Percentiles rank a stretch among this genome's conserved stretches.
phyloP scores from a whole-genome alignment of 441 rosid genomes.

The Pelargonium australe region DNA sequence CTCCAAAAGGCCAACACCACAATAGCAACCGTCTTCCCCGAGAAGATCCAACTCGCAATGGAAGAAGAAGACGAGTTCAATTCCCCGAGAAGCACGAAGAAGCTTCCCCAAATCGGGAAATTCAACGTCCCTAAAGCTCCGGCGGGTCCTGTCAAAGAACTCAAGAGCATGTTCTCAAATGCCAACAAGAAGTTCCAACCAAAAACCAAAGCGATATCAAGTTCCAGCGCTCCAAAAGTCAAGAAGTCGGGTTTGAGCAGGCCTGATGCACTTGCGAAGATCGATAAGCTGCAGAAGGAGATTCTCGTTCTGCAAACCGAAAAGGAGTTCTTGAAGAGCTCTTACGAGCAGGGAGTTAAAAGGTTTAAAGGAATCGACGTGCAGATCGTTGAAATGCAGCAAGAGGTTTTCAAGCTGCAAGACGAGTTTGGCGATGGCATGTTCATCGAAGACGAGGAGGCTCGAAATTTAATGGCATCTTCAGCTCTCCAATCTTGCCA shows the following conservation, averaged over 20 bases:
- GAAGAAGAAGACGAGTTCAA: slow-evolving; percentile 56
- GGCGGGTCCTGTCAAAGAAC: slow-evolving; percentile 38
- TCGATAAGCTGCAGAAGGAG: slow-evolving; percentile 67
- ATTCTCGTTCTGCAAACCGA: slow-evolving; percentile 72
- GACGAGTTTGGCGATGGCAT: slow-evolving; percentile 68
- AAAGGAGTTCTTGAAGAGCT: slow-evolving; percentile 75
- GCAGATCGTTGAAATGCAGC: slow-evolving; percentile 51
- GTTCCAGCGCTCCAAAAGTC: slow-evolving; percentile 15
- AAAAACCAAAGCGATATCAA: slow-evolving; percentile 22
- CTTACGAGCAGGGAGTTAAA: slow-evolving; percentile 57
- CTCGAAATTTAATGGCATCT: slow-evolving; percentile 65
- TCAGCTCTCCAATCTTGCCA: slow-evolving; percentile 78
- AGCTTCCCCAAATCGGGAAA: slow-evolving; percentile 17
- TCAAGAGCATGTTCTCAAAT: slow-evolving; percentile 37
- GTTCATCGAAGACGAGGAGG: slow-evolving; percentile 75
- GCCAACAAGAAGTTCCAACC: slow-evolving; percentile 39
- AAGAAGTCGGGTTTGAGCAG: slow-evolving; percentile 61
- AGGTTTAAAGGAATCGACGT: slow-evolving; percentile 74
- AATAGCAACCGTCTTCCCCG: slow-evolving; percentile 81
- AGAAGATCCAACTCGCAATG: slow-evolving; percentile 56
- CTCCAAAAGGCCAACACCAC: slow-evolving; percentile 92
- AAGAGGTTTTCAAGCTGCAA: slow-evolving; percentile 44
- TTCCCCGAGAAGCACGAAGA: slow-evolving; percentile 25
- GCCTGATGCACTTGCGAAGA: slow-evolving; percentile 52
- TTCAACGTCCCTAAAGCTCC: slow-evolving; percentile 57